Conservation (phyloP, 768 basidiomycete species). For the Boletus sp. region DNA sequence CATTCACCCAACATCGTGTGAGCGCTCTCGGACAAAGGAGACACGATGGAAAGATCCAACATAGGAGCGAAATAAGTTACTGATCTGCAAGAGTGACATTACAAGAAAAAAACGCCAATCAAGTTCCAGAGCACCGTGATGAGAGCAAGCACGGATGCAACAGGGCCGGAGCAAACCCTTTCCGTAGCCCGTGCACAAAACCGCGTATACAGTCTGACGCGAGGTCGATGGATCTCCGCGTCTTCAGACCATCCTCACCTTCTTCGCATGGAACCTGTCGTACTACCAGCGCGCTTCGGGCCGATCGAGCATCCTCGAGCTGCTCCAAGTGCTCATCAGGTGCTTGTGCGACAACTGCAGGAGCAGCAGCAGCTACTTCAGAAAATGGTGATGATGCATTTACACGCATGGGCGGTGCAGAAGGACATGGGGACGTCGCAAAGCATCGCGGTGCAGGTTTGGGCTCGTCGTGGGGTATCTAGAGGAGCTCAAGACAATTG, state of each 20-base stretch:
- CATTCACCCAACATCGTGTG: no score
- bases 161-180: no score
- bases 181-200: no score
- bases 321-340: conserved; percentile 80
- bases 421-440: conserved; percentile 57
- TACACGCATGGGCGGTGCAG: conserved; percentile 79
- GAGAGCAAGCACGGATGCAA: no score
- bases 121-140: no score
- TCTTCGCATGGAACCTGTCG: conserved; percentile 88
- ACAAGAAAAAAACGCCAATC: background rate
- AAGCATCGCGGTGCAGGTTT: conserved; percentile 74
- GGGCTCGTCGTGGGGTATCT: conserved; percentile 68
- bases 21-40: no score
- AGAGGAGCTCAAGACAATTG: conserved; percentile 84
- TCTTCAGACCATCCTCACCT: conserved; percentile 82
- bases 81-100: background rate
- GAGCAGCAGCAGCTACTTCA: conserved; percentile 52
- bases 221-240: conserved; percentile 33
- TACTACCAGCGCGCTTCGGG: conserved; percentile 92
- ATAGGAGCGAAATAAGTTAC: background rate
- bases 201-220: no score
- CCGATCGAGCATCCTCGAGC: conserved; percentile 89
- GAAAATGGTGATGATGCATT: conserved; percentile 58
- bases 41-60: background rate
- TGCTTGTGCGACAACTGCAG: conserved; percentile 67